Evolutionary conservation across 164 flowering plant genomes (phyloP).

Genomic region (Sedum album): DNA sequence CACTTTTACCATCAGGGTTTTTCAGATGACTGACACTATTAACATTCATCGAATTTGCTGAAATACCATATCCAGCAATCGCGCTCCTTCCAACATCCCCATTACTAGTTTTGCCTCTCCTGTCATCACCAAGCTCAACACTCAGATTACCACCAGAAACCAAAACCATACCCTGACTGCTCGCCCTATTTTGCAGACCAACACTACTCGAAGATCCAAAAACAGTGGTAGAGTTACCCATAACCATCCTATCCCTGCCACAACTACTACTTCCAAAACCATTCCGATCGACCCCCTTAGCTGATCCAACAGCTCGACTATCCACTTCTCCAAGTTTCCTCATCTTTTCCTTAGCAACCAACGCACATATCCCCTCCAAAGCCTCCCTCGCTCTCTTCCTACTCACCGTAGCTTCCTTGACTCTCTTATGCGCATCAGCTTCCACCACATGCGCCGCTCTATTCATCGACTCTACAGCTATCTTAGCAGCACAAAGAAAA

Average conservation of each 20-base stretch:
- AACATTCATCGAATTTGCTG: not conserved
- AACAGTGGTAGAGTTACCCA: not conserved
- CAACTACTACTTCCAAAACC: not conserved
- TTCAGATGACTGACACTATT: not conserved
- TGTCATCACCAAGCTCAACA: not conserved
- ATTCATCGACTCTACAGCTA: constrained; percentile 44
- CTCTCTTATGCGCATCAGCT: constrained; percentile 46
- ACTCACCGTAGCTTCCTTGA: constrained; percentile 45
- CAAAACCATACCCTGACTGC: not conserved
- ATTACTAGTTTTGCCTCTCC: not conserved
- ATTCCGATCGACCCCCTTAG: constrained; percentile 15
- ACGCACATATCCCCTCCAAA: constrained; percentile 23
- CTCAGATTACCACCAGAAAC: constrained; percentile 1
- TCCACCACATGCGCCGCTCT: constrained; percentile 32
- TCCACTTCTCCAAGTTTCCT: constrained; percentile 1
- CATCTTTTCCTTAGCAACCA: constrained; percentile 18
- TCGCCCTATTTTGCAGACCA: not conserved
- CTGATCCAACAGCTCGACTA: constrained; percentile 12
- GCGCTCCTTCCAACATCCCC: not conserved
- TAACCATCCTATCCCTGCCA: not conserved
- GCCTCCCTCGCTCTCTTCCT: constrained; percentile 60
- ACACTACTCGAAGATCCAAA: not conserved
- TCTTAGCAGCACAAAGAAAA: constrained; percentile 44
- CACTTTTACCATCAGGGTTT: not conserved
- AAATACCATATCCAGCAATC: not conserved